These are phyloP conservation scores for Polytrichum commune DNA, from an alignment of 225 moss, liverwort and hornwort species.

Conservation along the genomic window DNA sequence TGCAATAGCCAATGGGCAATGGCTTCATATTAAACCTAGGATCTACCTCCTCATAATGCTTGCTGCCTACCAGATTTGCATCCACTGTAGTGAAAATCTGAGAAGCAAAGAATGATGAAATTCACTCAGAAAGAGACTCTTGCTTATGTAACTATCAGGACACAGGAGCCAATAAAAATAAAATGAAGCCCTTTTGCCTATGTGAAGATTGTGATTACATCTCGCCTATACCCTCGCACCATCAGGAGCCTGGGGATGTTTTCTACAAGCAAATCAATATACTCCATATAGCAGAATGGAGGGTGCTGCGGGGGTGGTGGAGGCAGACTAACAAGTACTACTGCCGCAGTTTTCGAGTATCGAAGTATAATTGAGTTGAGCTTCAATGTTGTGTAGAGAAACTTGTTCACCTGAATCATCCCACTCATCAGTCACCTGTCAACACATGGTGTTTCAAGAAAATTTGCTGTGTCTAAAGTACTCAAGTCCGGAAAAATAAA, in stretches of 20 bases:
- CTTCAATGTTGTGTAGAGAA: conserved; percentile 88
- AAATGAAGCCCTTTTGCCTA: conserved; percentile 11
- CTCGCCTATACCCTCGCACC: conserved; percentile 97
- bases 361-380: conserved; percentile 85
- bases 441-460: too few relatives aligned
- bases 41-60: neutral
- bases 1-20: neutral
- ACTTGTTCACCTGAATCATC: conserved; percentile 77
- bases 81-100: too few relatives aligned
- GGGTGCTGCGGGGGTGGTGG: conserved; percentile 97
- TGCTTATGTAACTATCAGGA: too few relatives aligned
- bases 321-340: conserved; percentile 94
- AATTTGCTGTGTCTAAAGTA: too few relatives aligned
- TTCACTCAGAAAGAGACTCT: too few relatives aligned
- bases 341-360: conserved; percentile 85
- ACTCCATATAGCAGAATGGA: conserved; percentile 98
- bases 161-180: neutral
- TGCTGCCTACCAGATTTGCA: conserved; percentile 1
- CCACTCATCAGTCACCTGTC: neutral
- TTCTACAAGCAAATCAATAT: conserved; percentile 92
- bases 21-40: neutral
- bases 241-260: conserved; percentile 85
- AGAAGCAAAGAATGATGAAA: too few relatives aligned
- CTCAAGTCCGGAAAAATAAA: too few relatives aligned
- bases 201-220: conserved; percentile 98